Evolutionary conservation across 441 rosid species (phyloP).

Genomic region (Brassica hybrid): DNA sequence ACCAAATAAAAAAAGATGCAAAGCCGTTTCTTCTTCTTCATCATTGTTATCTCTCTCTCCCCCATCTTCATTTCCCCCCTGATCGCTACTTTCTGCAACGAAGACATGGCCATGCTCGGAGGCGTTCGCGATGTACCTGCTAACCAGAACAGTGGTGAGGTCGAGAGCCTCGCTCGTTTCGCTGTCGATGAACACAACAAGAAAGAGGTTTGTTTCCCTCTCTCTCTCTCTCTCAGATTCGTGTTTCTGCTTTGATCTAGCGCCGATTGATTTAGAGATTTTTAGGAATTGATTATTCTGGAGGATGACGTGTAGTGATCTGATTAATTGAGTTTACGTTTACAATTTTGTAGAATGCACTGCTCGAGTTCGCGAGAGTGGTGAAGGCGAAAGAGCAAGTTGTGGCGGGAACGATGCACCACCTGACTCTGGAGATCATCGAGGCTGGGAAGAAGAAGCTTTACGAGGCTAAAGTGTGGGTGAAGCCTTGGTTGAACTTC

Average conservation of each 20-base stretch:
- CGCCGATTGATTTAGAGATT: not conserved
- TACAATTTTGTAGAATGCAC: slow-evolving; percentile 54
- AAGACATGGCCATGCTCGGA: slow-evolving; percentile 65
- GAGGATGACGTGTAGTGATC: no score
- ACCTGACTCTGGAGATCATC: slow-evolving; percentile 75
- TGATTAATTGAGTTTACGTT: not conserved
- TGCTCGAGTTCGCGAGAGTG: slow-evolving; percentile 78
- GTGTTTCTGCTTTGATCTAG: slow-evolving; percentile 14
- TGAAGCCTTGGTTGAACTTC: slow-evolving; percentile 84
- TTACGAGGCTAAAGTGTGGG: slow-evolving; percentile 92
- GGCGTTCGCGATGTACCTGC: slow-evolving; percentile 60
- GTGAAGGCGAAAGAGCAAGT: slow-evolving; percentile 86
- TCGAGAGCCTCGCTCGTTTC: slow-evolving; percentile 72
- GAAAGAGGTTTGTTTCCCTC: slow-evolving; percentile 65
- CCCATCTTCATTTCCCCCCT: slow-evolving; percentile 24
- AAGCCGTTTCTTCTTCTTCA: slow-evolving; percentile 32
- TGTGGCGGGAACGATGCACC: slow-evolving; percentile 84
- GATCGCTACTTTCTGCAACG: slow-evolving; percentile 45
- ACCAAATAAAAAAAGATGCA: slow-evolving; percentile 33
- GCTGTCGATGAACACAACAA: slow-evolving; percentile 90
- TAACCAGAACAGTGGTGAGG: slow-evolving; percentile 62
- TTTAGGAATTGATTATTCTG: not conserved
- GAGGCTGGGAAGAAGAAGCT: slow-evolving; percentile 88
- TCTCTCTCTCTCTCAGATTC: slow-evolving; percentile 13
- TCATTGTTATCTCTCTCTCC: slow-evolving; percentile 18